Percentiles rank a stretch among this genome's conserved stretches.
Evolutionary conservation across 1,284 basidiomycete species (phyloP).

Genomic region (Veloboletus limbatus): DNA sequence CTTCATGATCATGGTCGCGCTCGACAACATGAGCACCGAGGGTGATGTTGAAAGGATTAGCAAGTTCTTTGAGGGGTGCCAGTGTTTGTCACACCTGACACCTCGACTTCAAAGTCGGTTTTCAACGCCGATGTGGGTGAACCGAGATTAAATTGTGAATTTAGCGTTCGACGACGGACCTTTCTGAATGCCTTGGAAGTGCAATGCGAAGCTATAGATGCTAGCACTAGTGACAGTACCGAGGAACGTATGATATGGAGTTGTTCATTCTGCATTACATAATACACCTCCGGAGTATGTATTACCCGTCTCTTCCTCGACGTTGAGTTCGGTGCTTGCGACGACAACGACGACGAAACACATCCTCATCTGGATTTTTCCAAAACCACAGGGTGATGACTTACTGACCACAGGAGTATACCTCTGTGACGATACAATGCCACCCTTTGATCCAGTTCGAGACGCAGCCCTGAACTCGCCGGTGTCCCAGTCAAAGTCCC

Average conservation of each 20-base stretch:
- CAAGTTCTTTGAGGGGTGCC: conserved; percentile 70
- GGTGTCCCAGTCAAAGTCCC: conserved; percentile 33
- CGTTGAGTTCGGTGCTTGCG: conserved; percentile 1
- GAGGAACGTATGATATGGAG: too few relatives aligned
- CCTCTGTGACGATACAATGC: conserved; percentile 39
- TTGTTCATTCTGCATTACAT: conserved; percentile 16
- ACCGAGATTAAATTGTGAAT: not conserved
- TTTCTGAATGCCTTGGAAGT: conserved; percentile 58
- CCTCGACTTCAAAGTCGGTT: conserved; percentile 64
- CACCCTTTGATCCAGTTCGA: conserved; percentile 79
- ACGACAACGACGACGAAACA: conserved; percentile 18
- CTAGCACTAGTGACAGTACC: too few relatives aligned
- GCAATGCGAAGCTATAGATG: conserved; percentile 15
- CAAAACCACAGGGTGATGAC: conserved; percentile 11
- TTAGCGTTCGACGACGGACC: conserved; percentile 56
- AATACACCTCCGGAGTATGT: conserved; percentile 6
- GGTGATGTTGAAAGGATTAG: conserved; percentile 67
- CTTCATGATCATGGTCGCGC: conserved; percentile 37
- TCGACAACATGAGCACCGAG: conserved; percentile 62
- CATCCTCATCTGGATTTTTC: not conserved
- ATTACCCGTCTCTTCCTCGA: not conserved
- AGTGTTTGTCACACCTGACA: conserved; percentile 4
- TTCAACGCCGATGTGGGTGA: not conserved
- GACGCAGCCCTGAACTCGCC: conserved; percentile 77
- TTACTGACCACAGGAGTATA: conserved; percentile 11